Conservation (phyloP, 2,329 filamentous ascomycete species). For the Clonostachys sp. region DNA sequence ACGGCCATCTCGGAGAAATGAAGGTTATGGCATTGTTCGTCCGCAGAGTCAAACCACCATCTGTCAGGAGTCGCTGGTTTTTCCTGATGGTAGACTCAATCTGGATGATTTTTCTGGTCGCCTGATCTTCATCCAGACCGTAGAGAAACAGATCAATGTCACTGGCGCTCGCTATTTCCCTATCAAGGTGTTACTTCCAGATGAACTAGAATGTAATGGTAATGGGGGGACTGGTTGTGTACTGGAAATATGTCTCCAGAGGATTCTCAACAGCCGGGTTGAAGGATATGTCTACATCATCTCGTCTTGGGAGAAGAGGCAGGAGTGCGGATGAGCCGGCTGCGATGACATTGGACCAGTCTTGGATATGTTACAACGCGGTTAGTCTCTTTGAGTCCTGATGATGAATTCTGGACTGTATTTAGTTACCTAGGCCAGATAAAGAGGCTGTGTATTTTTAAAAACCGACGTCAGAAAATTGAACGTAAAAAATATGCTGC, state of each 20-base stretch:
- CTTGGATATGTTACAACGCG: neutral
- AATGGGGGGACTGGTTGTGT: slow-evolving; percentile 49
- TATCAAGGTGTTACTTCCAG: neutral
- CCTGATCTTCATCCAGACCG: slow-evolving; percentile 58
- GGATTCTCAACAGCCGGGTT: slow-evolving; percentile 27
- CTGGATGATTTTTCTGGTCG: slow-evolving; percentile 69
- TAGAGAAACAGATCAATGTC: slow-evolving; percentile 79
- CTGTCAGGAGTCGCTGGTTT: slow-evolving; percentile 53
- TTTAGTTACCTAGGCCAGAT: too few relatives aligned
- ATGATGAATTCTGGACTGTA: too few relatives aligned
- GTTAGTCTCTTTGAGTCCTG: too few relatives aligned
- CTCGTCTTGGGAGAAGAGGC: slow-evolving; percentile 48
- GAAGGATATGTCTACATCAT: slow-evolving; percentile 43
- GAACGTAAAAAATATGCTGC: too few relatives aligned
- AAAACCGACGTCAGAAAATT: too few relatives aligned
- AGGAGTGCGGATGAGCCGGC: slow-evolving; percentile 67
- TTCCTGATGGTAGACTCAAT: slow-evolving; percentile 66
- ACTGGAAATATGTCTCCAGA: slow-evolving; percentile 67
- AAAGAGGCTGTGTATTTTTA: too few relatives aligned
- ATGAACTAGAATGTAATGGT: slow-evolving; percentile 16
- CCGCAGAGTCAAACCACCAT: slow-evolving; percentile 36
- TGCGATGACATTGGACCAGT: slow-evolving; percentile 74
- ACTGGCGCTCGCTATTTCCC: slow-evolving; percentile 1
- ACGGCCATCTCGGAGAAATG: slow-evolving; percentile 64
- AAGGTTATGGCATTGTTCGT: slow-evolving; percentile 80